Percentiles rank a stretch among this genome's conserved stretches.
Evolutionary conservation across 345 rosid genomes (phyloP).

Genomic region (Pseudoturritis turrita): DNA sequence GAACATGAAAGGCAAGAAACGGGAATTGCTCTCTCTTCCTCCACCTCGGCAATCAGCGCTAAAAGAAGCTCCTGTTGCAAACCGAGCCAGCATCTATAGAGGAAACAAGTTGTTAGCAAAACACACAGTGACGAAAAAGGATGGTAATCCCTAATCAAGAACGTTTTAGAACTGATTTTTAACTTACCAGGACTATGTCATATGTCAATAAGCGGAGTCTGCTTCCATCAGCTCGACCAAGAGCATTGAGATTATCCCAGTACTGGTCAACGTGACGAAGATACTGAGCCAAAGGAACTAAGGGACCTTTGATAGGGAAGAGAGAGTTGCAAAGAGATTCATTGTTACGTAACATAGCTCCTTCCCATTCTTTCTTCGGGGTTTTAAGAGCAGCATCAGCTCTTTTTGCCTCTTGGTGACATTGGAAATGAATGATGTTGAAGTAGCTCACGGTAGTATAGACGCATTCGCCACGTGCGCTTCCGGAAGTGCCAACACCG

Average conservation of each 20-base stretch:
- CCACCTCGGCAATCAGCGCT: constrained; percentile 86
- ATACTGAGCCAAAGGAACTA: constrained; percentile 73
- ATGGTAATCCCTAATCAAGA: not conserved
- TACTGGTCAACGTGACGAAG: constrained; percentile 81
- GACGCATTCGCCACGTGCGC: constrained; percentile 92
- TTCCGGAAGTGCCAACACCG: constrained; percentile 87
- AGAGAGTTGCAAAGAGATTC: constrained; percentile 96
- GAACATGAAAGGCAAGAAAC: constrained; percentile 88
- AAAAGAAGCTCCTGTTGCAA: constrained; percentile 97
- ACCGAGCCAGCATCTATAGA: constrained; percentile 89
- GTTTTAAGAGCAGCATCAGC: constrained; percentile 92
- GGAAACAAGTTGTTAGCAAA: constrained; percentile 1
- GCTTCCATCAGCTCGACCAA: constrained; percentile 94
- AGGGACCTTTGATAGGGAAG: constrained; percentile 91
- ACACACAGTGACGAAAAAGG: not conserved
- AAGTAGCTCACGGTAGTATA: constrained; percentile 97
- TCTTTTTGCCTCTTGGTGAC: constrained; percentile 99
- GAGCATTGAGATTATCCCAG: constrained; percentile 93
- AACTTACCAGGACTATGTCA: constrained; percentile 86
- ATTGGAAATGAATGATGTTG: constrained; percentile 92
- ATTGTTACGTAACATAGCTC: constrained; percentile 90
- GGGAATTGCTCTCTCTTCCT: constrained; percentile 97
- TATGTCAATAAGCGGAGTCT: constrained; percentile 88
- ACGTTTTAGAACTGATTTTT: not conserved
- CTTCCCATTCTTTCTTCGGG: constrained; percentile 99